Conservation (phyloP, 768 basidiomycete genomes). For the Tylopilus plumbeoviolaceoides region DNA sequence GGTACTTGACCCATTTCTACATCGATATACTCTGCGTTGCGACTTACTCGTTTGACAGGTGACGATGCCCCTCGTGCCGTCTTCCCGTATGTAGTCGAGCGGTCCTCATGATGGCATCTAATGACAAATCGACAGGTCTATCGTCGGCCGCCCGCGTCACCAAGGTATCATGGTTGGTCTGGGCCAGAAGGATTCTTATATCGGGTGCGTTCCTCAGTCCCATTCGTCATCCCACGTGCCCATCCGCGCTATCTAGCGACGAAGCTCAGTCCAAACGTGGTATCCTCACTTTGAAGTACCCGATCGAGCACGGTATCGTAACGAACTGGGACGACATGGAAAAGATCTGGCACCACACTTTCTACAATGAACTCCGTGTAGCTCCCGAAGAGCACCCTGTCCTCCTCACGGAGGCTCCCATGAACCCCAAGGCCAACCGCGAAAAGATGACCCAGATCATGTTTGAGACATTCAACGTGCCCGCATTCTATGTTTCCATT, state of each 20-base stretch:
- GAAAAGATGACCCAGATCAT: too few species aligned
- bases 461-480: too few species aligned
- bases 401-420: slow-evolving; percentile 66
- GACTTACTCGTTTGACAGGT: too few species aligned
- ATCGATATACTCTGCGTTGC: too few species aligned
- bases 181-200: too few species aligned
- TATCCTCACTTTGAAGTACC: slow-evolving; percentile 90
- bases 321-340: slow-evolving; percentile 99
- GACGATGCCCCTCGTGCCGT: too few species aligned
- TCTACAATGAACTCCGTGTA: slow-evolving; percentile 75
- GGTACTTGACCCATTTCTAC: too few species aligned
- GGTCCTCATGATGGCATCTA: slow-evolving; percentile 7
- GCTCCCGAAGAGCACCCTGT: slow-evolving; percentile 76
- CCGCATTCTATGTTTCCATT: too few species aligned
- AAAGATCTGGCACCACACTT: too few species aligned
- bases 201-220: slow-evolving; percentile 52
- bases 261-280: slow-evolving; percentile 94
- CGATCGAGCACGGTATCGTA: slow-evolving; percentile 91
- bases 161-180: slow-evolving; percentile 97
- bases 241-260: slow-evolving; percentile 47
- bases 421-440: slow-evolving; percentile 70
- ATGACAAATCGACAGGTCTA: slow-evolving; percentile 36
- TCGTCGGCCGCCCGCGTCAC: too few species aligned
- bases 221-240: slow-evolving; percentile 12
- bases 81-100: too few species aligned